phyloP scores from a whole-genome alignment of 768 basidiomycete species.

The Boletus huronensis region DNA sequence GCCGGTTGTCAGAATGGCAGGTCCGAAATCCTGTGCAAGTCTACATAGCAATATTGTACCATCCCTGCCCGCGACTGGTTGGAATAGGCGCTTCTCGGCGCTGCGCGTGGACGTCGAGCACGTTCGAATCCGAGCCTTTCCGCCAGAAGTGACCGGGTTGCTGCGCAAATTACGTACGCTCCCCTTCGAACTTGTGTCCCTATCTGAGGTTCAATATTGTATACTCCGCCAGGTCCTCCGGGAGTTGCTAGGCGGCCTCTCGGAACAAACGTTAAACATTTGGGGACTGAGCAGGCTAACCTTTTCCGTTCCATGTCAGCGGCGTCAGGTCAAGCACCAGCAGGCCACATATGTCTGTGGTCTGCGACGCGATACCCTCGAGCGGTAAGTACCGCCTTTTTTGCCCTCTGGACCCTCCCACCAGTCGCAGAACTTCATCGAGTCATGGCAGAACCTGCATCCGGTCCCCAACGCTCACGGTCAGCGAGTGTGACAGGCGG shows the following conservation, averaged over 20 bases:
- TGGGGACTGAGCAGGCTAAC: constrained; percentile 14
- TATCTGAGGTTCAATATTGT: constrained; percentile 7
- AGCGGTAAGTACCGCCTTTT: constrained; percentile 23
- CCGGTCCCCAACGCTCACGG: constrained; percentile 36
- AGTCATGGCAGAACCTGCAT: constrained; percentile 29
- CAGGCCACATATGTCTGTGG: constrained; percentile 28
- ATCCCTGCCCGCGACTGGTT: not conserved
- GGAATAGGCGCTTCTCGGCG: too few species aligned
- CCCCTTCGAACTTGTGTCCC: not conserved
- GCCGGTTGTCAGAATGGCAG: not conserved
- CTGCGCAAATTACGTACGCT: constrained; percentile 1
- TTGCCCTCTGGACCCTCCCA: constrained; percentile 25
- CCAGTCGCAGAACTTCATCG: constrained; percentile 25
- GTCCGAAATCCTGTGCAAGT: not conserved
- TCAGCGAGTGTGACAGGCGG: constrained; percentile 25
- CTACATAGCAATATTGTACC: not conserved
- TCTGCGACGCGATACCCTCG: constrained; percentile 18
- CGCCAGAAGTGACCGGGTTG: not conserved
- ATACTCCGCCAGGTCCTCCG: constrained; percentile 22
- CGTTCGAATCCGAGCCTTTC: not conserved
- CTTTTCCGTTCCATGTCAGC: constrained; percentile 32
- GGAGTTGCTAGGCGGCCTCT: constrained; percentile 31
- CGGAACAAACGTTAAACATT: constrained; percentile 25
- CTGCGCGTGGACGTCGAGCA: not conserved
- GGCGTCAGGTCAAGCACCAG: constrained; percentile 20